phyloP scores from a whole-genome alignment of 2,329 filamentous ascomycete genomes.

The Aspergillus arachidicola region DNA sequence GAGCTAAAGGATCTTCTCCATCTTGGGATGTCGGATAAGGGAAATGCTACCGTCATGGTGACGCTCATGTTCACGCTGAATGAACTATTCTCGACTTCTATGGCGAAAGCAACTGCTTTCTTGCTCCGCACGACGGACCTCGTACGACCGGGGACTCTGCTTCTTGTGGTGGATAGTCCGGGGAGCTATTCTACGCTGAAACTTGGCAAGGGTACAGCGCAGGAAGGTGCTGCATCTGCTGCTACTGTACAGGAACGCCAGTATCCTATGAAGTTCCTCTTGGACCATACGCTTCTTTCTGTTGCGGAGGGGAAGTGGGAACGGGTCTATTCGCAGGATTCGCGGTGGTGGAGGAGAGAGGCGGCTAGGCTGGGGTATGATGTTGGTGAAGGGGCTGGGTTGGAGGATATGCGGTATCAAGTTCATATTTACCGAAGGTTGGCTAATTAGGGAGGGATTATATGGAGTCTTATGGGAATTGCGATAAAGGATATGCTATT shows the following conservation, averaged over 20 bases:
- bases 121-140: constrained; percentile 68
- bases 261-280: constrained; percentile 92
- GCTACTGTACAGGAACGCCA: constrained; percentile 49
- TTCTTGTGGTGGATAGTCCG: constrained; percentile 89
- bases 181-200: constrained; percentile 87
- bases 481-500: background rate
- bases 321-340: constrained; percentile 74
- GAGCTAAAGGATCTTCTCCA: constrained; percentile 42
- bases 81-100: constrained; percentile 81
- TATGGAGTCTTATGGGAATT: background rate
- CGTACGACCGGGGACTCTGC: constrained; percentile 61
- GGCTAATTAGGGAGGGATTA: background rate
- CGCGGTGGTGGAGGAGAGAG: constrained; percentile 79
- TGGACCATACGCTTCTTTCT: constrained; percentile 75
- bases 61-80: constrained; percentile 95
- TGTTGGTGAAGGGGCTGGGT: constrained; percentile 79
- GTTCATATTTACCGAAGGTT: constrained; percentile 73
- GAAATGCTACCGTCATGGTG: constrained; percentile 55
- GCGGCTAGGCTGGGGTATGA: constrained; percentile 69
- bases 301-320: constrained; percentile 63
- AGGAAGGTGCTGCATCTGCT: constrained; percentile 43
- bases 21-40: background rate
- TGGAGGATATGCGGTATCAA: constrained; percentile 97
- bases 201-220: constrained; percentile 56
- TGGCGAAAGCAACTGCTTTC: constrained; percentile 74